A percentile compares a stretch with the other conserved stretches of the same genome.
phyloP scores from a whole-genome alignment of 345 rosid genomes.

The Trapa incisa region DNA sequence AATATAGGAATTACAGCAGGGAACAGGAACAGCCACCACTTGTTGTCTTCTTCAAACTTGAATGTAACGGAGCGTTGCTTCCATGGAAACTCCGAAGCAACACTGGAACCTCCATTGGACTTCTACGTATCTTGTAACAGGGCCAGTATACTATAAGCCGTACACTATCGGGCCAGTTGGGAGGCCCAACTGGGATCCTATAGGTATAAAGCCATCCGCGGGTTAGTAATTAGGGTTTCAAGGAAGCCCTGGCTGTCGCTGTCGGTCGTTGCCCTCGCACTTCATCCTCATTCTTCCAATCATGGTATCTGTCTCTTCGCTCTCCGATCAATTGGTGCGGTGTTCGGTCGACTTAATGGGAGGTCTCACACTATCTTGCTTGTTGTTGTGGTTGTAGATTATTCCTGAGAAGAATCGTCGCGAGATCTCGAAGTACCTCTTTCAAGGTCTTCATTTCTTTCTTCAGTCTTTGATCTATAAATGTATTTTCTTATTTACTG shows the following conservation, averaged over 20 bases:
- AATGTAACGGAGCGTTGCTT: too few species aligned
- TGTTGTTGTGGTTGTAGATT: conserved; percentile 29
- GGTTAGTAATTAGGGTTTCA: conserved; percentile 6
- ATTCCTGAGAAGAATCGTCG: conserved; percentile 84
- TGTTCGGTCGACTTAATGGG: not conserved
- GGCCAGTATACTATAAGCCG: too few species aligned
- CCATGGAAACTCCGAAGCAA: too few species aligned
- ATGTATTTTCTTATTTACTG: not conserved
- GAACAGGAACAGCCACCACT: too few species aligned
- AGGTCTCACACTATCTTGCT: not conserved
- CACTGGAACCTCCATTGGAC: too few species aligned
- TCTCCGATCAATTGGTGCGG: not conserved
- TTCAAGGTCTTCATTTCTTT: conserved; percentile 41
- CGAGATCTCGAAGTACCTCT: conserved; percentile 91
- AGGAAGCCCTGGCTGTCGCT: not conserved
- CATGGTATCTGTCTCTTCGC: conserved; percentile 18
- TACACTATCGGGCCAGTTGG: too few species aligned
- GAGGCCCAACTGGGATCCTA: not conserved
- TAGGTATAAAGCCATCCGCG: not conserved
- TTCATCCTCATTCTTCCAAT: conserved; percentile 2
- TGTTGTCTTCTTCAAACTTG: too few species aligned
- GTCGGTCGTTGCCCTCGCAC: conserved; percentile 1
- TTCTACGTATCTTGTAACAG: too few species aligned
- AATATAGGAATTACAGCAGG: too few species aligned
- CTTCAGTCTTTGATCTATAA: not conserved